phyloP scores from a whole-genome alignment of 305 asterid species.

The Nicotiana rustica region DNA sequence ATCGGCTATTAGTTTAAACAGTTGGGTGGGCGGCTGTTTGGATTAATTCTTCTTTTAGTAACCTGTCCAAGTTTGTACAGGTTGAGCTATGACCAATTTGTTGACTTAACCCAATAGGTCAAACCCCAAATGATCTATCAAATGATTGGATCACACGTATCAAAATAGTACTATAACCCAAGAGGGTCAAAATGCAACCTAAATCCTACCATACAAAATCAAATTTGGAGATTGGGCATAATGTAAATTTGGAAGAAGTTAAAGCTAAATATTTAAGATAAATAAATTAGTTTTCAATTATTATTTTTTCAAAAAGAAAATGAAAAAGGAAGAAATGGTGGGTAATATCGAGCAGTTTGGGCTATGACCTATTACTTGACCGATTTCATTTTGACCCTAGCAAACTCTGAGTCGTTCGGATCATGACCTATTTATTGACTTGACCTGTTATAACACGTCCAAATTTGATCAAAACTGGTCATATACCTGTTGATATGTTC shows the following conservation, averaged over 20 bases:
- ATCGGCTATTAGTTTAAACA: no score
- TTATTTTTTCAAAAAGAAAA: background rate
- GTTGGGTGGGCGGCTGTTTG: no score
- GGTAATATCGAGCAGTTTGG: background rate
- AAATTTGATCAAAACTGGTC: background rate
- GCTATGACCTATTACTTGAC: background rate
- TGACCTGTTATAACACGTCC: background rate
- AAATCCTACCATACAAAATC: background rate
- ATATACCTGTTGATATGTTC: constrained; percentile 78
- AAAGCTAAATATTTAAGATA: background rate
- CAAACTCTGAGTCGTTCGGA: background rate
- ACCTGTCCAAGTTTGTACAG: background rate
- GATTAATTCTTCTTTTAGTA: no score
- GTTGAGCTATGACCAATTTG: background rate
- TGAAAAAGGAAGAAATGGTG: background rate
- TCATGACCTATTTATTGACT: background rate
- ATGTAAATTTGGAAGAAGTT: background rate
- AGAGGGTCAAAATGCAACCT: background rate
- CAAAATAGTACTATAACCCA: no score
- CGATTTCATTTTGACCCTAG: background rate
- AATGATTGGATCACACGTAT: no score
- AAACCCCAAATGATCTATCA: background rate
- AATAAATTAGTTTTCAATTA: background rate
- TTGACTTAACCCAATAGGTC: background rate
- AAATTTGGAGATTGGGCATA: background rate